Evolutionary conservation across 257 asterid genomes (phyloP).

Genomic region (Solanum pinnatisectum): DNA sequence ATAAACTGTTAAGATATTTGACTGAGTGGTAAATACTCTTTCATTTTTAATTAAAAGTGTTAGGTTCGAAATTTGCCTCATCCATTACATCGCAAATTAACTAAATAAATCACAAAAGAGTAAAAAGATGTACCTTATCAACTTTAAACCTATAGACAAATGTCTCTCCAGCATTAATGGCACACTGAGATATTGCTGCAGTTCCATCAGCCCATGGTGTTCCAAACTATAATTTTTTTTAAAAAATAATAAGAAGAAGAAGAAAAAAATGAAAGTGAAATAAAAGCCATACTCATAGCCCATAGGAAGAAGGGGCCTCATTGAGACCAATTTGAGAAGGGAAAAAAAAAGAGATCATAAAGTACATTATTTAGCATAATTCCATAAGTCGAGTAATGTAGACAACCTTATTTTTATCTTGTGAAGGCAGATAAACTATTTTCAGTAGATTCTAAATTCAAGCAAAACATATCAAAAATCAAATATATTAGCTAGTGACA

Average conservation of each 20-base stretch:
- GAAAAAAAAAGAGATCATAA: too few relatives aligned
- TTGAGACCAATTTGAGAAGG: too few relatives aligned
- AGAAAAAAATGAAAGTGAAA: background rate
- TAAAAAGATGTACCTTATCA: constrained; percentile 30
- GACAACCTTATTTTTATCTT: too few relatives aligned
- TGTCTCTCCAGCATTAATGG: constrained; percentile 64
- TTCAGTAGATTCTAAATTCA: too few relatives aligned
- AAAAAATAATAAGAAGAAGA: background rate
- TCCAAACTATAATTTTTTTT: constrained; percentile 23
- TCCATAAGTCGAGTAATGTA: background rate
- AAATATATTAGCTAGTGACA: too few relatives aligned
- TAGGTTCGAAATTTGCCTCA: accelerated
- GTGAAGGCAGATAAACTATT: background rate
- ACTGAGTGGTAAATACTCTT: too few relatives aligned
- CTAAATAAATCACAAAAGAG: background rate
- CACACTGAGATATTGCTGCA: constrained; percentile 75
- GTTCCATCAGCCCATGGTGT: constrained; percentile 98
- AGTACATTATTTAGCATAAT: background rate
- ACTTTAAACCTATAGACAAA: constrained; percentile 61
- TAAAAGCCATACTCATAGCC: background rate
- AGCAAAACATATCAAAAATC: background rate
- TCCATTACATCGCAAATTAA: background rate
- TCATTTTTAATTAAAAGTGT: too few relatives aligned
- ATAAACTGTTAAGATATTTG: too few relatives aligned
- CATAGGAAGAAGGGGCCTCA: background rate